phyloP scores from a whole-genome alignment of 2,329 filamentous ascomycete genomes.

The Drechslerella dactyloides region DNA sequence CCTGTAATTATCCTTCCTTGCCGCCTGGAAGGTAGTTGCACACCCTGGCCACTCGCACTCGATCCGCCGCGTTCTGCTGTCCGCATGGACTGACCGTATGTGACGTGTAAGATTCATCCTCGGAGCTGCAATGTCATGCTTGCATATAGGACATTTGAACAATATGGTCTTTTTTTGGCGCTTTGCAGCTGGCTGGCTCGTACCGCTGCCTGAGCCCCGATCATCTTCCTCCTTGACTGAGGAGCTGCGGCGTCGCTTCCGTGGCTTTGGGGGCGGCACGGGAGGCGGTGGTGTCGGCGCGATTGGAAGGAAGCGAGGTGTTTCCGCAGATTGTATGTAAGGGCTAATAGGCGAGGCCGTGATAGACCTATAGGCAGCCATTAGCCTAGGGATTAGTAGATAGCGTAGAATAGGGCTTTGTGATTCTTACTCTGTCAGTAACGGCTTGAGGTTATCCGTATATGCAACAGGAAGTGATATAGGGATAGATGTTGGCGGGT shows the following conservation, averaged over 20 bases:
- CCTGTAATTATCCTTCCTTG: slow-evolving; percentile 49
- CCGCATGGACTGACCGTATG: slow-evolving; percentile 44
- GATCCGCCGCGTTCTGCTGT: slow-evolving; percentile 45
- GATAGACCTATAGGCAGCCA: slow-evolving; percentile 23
- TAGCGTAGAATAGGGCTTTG: no score
- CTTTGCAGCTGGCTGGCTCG: slow-evolving; percentile 20
- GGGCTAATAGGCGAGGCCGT: slow-evolving; percentile 31
- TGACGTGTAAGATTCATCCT: slow-evolving; percentile 48
- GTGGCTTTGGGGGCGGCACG: slow-evolving; percentile 43
- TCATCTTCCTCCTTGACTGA: slow-evolving; percentile 33
- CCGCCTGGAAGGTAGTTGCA: slow-evolving; percentile 44
- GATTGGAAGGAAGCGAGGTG: slow-evolving; percentile 40
- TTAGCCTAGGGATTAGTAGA: slow-evolving; percentile 12
- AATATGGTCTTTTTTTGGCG: slow-evolving; percentile 48
- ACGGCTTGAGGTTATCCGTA: slow-evolving; percentile 27
- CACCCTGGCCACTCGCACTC: slow-evolving; percentile 48
- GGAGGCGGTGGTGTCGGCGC: slow-evolving; percentile 40
- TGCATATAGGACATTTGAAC: slow-evolving; percentile 46
- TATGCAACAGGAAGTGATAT: slow-evolving; percentile 28
- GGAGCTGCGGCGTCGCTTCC: slow-evolving; percentile 42
- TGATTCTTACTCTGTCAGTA: slow-evolving; percentile 8
- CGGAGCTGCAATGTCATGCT: slow-evolving; percentile 46
- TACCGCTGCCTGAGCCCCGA: slow-evolving; percentile 8
- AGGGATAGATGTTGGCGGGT: slow-evolving; percentile 30
- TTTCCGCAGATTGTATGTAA: slow-evolving; percentile 36